Evolutionary conservation across 1,284 basidiomycete genomes (phyloP), one percentile per base, ranked within the genome.

Genomic region (Ceratobasidium sp.): DNA sequence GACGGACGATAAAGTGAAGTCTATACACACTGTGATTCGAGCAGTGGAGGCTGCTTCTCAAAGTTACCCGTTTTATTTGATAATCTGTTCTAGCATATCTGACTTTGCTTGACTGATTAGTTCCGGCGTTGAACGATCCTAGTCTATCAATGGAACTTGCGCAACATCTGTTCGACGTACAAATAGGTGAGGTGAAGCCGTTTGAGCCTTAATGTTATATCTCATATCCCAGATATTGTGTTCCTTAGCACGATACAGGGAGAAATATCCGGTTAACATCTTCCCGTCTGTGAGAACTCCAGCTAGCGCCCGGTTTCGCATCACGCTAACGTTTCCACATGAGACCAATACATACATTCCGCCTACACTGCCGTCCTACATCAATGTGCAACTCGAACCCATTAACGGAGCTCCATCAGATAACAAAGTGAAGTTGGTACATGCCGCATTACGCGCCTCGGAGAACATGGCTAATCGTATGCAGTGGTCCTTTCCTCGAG

Each of bases 161-260:
- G n/a, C 23, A 61, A 21, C 38, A 71, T n/a, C 35, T 71, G 21
- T 71, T 71, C 23, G 30, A 32, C 6, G 44, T 59, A 8, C 69
- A 71, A 38, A 61, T 71, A 55, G 57, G 69, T 71, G 46, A 13
- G 69, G 13, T 38, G n/a, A n/a, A n/a, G n/a, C n/a, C n/a, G n/a
- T n/a, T n/a, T n/a, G n/a, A n/a, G n/a, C n/a, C n/a, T 54, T n/a
- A 14, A 28, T n/a, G n/a, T n/a, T 30, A 26, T 44, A 7, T 16
- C n/a, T n/a, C n/a, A n/a, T n/a, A n/a, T n/a, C n/a, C 35, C 11
- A 38, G 11, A 5, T 38, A 5, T 38, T 38, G 35, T 5, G 35
- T 5, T 5, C 16, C 18, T 28, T 32, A 62, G 59, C 43, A 14
- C 11, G 23, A 16, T 62, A 62, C 32, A 23, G 59, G n/a, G 59